Evolutionary conservation across 75 land plant species (phyloP), one percentile per base, ranked within the genome.

Genomic region (Sequoiadendron giganteum): DNA sequence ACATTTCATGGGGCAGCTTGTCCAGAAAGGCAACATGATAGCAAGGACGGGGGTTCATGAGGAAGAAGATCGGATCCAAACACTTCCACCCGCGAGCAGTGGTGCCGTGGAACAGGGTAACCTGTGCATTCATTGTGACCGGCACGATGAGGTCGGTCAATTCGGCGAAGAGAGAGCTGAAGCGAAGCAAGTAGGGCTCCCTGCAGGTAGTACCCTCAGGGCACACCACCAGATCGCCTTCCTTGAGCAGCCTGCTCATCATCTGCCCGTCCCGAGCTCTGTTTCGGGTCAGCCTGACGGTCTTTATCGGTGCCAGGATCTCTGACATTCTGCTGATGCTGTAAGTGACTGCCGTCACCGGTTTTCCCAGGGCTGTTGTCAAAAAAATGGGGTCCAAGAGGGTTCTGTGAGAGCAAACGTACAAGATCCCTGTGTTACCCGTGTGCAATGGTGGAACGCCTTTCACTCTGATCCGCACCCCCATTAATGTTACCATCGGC

Each of bases 161-260:
- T 89, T 95, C 93, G 0, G 92, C 70, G 80, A 95, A 95, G 68
- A 95, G 86, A 1, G 93, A 88, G 88, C 93, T 93, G 88, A 91
- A 95, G 34, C 96, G 86, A 18, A 93, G 88, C 78, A 95, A 86
- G 79, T 92, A 95, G 0, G 94, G 93, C 83, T 93, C 93, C 77
- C 94, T 88, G 86, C 94, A 93, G 0, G 96, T 95, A 47, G 94
- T 95, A 0, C 94, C 96, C 88, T 94, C 94, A 0, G 94, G 95
- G 58, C 93, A 94, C 72, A 95, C 91, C n/a, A 88, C 93, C 5
- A 94, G 84, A 86, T 93, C 91, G 5, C 93, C 93, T 18, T 89
- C 68, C 4, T 65, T 39, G 1, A 95, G 87, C 45, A 91, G 80
- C 28, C n/a, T 48, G 15, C 55, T 36, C 89, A 95, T 91, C 39